Base-by-base conservation (phyloP, 2,329 filamentous ascomycete genomes). In the Nemania abortiva region DNA sequence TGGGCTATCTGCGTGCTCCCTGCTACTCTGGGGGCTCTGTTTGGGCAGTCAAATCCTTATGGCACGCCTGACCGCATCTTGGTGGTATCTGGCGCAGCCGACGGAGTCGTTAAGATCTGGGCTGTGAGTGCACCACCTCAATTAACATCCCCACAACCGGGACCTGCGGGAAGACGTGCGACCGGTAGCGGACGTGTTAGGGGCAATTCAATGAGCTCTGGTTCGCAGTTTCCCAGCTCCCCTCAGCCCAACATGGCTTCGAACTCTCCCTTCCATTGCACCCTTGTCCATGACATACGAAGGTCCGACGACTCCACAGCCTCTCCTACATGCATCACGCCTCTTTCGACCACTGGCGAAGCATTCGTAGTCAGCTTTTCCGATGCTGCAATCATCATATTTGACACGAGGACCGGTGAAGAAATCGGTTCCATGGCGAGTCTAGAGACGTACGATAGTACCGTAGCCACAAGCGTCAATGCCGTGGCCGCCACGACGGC, bases 1-100 rank as follows among this genome's bases (percentile, higher is more conserved):
- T 99, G 96, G 96, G 91, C 94, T 2, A 88, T 99, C 2, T 98
- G 95, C 77, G 94, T 98, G 15, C 87, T 99, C 2, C 96, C 96
- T 3, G 90, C 93, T 2, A 95, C 93, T 0, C 87, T 94, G 20
- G 93, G 91, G 2, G 85, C 91, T 31, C 87, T 98, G 1, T 97
- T 98, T 77, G 94, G 95, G 18, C 89, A 89, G 63, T 88, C 88
- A 69, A 92, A 85, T 77, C 87, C 90, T 52, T 93, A 93, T 76
- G 95, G 95, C 34, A 92, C 90, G 10, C 85, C 94, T 1, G 96
- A 98, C 77, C 89, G 95, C 20, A 92, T 98, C 59, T 83, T 98
- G 31, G 86, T 99, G n/a, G 95, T 91, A 2, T 97, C 95, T 6
- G 96, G 96, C 52, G 92, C 92, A 6, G 94, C 96, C 7, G 96